Percentiles rank a stretch among this genome's conserved stretches.
These are phyloP conservation scores for Daedalea quercina DNA, from an alignment of 768 basidiomycete genomes.

Conservation along the genomic window DNA sequence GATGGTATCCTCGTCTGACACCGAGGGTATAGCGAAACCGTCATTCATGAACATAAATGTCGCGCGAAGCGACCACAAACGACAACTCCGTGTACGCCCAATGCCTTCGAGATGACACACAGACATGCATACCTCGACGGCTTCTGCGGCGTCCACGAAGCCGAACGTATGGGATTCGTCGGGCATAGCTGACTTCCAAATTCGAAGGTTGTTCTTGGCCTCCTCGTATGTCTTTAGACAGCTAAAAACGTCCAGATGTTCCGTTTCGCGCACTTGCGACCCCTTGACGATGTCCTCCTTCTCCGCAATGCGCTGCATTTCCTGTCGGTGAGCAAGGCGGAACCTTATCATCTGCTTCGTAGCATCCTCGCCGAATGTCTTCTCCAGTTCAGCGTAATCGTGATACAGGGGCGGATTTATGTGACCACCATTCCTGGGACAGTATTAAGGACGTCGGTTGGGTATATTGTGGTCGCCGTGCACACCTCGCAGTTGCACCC, in stretches of 20 bases:
- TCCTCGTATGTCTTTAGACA: constrained; percentile 33
- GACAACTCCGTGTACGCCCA: too few species aligned
- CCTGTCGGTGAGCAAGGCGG: constrained; percentile 49
- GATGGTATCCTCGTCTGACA: too few species aligned
- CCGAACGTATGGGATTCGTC: constrained; percentile 30
- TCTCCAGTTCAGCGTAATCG: constrained; percentile 45
- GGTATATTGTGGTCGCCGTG: too few species aligned
- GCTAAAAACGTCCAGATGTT: constrained; percentile 52
- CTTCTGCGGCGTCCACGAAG: constrained; percentile 26
- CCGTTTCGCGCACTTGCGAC: constrained; percentile 52
- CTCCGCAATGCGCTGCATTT: constrained; percentile 41
- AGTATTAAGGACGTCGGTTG: not conserved
- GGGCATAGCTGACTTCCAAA: constrained; percentile 46
- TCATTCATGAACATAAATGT: too few species aligned
- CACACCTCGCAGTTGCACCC: constrained; percentile 68
- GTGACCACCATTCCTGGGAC: constrained; percentile 62
- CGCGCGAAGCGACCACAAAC: too few species aligned
- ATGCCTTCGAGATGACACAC: too few species aligned
- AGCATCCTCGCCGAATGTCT: constrained; percentile 34
- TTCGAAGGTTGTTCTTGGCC: constrained; percentile 36
- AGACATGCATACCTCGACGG: constrained; percentile 31
- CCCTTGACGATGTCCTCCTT: constrained; percentile 45
- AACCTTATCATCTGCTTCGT: constrained; percentile 56
- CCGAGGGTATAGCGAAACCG: not conserved
- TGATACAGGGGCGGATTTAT: constrained; percentile 53